Evolutionary conservation across 495 filamentous ascomycete genomes (phyloP).

Genomic region (Podospora didyma): DNA sequence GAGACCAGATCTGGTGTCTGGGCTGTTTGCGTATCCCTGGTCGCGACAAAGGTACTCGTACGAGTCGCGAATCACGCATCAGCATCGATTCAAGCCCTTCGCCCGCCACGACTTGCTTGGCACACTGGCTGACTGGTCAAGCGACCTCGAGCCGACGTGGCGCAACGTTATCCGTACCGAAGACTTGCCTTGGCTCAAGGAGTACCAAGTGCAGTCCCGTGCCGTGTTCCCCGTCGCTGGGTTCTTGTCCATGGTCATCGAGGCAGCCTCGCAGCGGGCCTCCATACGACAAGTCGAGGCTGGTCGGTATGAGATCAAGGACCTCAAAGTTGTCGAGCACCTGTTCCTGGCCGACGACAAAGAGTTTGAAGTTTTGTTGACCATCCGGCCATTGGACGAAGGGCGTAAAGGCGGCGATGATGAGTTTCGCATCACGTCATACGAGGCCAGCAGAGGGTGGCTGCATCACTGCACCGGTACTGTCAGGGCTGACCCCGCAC

Average conservation of each 20-base stretch:
- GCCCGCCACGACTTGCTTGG: slow-evolving; percentile 49
- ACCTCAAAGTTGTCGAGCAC: slow-evolving; percentile 17
- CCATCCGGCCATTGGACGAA: slow-evolving; percentile 17
- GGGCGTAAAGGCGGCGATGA: background rate
- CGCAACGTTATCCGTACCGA: slow-evolving; percentile 42
- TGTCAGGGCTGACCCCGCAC: slow-evolving; percentile 27
- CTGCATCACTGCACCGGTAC: slow-evolving; percentile 33
- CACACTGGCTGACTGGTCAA: slow-evolving; percentile 32
- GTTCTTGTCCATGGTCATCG: slow-evolving; percentile 46
- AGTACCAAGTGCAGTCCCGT: slow-evolving; percentile 38
- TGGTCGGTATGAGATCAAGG: slow-evolving; percentile 19
- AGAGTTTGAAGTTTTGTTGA: slow-evolving; percentile 27
- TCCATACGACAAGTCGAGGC: slow-evolving; percentile 24
- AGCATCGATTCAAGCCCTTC: slow-evolving; percentile 45
- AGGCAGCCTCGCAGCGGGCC: slow-evolving; percentile 30
- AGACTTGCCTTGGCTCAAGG: slow-evolving; percentile 45
- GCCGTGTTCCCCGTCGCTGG: slow-evolving; percentile 46
- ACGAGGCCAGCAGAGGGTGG: slow-evolving; percentile 26
- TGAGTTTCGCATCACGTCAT: slow-evolving; percentile 39
- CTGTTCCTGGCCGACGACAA: slow-evolving; percentile 24
- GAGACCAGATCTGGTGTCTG: slow-evolving; percentile 37
- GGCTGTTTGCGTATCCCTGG: slow-evolving; percentile 52
- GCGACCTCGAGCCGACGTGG: slow-evolving; percentile 46
- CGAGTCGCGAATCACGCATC: slow-evolving; percentile 41
- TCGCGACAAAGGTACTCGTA: slow-evolving; percentile 42